A percentile compares a stretch with the other conserved stretches of the same genome.
These are phyloP conservation scores for Paraphoma chrysanthemicola DNA, from an alignment of 2,329 filamentous ascomycete species.

Conservation along the genomic window DNA sequence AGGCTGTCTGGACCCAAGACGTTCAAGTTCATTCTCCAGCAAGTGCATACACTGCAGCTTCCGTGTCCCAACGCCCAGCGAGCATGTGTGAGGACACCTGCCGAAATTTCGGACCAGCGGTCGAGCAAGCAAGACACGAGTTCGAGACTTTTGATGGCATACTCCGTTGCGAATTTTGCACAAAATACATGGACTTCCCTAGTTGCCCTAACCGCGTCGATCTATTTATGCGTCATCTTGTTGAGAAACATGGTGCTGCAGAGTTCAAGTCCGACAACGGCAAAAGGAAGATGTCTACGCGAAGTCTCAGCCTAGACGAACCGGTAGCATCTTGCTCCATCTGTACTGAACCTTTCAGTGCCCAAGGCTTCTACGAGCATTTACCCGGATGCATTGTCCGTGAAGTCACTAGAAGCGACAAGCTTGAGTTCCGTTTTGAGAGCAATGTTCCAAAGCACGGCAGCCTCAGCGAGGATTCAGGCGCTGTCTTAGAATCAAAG, in stretches of 20 bases:
- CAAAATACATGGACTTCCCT: constrained; percentile 78
- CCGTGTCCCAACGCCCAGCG: too few species aligned
- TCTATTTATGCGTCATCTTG: constrained; percentile 88
- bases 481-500: neutral
- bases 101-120: too few species aligned
- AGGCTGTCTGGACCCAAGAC: too few species aligned
- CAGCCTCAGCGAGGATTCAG: neutral
- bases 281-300: constrained; percentile 32
- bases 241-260: constrained; percentile 81
- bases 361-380: constrained; percentile 95
- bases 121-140: constrained; percentile 78
- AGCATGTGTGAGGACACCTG: too few species aligned
- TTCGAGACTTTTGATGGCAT: constrained; percentile 91
- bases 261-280: constrained; percentile 58
- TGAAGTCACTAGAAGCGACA: constrained; percentile 46
- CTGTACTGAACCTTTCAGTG: constrained; percentile 83
- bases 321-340: constrained; percentile 83
- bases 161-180: constrained; percentile 93
- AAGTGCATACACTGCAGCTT: too few species aligned
- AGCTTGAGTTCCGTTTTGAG: neutral
- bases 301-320: constrained; percentile 57
- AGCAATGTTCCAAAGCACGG: neutral
- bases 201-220: constrained; percentile 91
- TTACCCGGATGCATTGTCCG: constrained; percentile 71
- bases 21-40: too few species aligned